Evolutionary conservation across 2,329 filamentous ascomycete genomes (phyloP).

Genomic region (Aspergillus quadrilineatus): DNA sequence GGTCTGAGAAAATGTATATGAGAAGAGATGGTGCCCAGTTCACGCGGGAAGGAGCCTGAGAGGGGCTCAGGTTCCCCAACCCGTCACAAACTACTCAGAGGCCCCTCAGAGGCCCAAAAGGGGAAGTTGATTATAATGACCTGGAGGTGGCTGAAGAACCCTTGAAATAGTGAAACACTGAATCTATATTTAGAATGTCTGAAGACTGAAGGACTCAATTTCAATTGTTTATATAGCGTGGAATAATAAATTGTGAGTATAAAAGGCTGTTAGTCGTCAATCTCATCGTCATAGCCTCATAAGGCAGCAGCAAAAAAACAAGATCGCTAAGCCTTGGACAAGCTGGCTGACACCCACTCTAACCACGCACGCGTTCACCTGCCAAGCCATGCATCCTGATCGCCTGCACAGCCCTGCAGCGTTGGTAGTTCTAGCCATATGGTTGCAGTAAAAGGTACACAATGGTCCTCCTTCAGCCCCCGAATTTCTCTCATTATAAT

Average conservation of each 20-base stretch:
- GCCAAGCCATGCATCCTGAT: neutral
- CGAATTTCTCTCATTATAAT: neutral
- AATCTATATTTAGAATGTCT: conserved; percentile 2
- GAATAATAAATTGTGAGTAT: neutral
- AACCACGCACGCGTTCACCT: neutral
- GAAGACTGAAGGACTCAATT: neutral
- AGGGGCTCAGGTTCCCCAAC: neutral
- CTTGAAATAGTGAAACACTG: neutral
- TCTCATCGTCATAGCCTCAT: too few relatives aligned
- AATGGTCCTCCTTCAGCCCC: too few relatives aligned
- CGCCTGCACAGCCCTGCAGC: neutral
- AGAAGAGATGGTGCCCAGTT: too few relatives aligned
- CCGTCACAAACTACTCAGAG: too few relatives aligned
- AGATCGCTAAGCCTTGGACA: conserved; percentile 20
- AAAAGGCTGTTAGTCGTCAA: neutral
- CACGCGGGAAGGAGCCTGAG: neutral
- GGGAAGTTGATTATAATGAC: neutral
- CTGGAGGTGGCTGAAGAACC: neutral
- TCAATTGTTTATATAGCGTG: neutral
- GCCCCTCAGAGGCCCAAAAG: neutral
- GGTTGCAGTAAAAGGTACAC: too few relatives aligned
- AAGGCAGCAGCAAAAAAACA: conserved; percentile 5
- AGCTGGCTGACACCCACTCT: conserved; percentile 5
- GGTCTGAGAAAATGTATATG: neutral
- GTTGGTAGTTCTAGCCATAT: neutral